Conservation (phyloP, 1,284 basidiomycete species). For the Ustilago bromivora region DNA sequence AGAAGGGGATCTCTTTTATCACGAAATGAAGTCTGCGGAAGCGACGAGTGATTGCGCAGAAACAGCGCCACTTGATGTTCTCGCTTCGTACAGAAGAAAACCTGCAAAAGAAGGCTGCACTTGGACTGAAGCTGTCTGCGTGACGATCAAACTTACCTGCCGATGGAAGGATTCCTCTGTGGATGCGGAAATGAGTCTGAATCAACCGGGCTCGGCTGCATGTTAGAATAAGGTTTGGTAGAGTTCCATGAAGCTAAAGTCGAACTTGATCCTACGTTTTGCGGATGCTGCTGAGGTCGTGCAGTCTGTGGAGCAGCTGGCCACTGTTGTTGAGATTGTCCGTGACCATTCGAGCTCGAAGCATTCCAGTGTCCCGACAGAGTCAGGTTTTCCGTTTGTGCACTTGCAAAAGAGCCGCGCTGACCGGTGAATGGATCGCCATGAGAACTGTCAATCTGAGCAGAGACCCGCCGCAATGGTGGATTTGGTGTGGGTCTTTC, state of each 20-base stretch:
- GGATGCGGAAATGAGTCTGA: constrained; percentile 2
- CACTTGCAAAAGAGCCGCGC: neutral
- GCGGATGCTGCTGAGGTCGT: neutral
- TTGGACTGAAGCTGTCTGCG: no score
- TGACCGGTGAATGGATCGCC: neutral
- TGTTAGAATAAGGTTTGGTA: constrained; percentile 23
- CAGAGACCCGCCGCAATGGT: constrained; percentile 17
- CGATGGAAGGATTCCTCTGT: constrained; percentile 9
- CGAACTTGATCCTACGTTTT: constrained; percentile 1
- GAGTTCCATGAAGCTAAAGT: constrained; percentile 28
- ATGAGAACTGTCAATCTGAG: constrained; percentile 8
- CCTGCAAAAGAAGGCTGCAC: neutral
- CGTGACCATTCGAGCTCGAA: constrained; percentile 3
- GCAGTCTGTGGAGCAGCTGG: constrained; percentile 2
- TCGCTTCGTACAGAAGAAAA: neutral
- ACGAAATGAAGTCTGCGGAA: constrained; percentile 6
- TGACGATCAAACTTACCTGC: constrained; percentile 20
- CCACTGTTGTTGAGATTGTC: constrained; percentile 16
- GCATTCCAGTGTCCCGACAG: neutral
- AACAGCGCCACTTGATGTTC: neutral
- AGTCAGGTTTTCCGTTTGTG: neutral
- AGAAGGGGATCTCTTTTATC: neutral
- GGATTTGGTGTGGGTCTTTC: constrained; percentile 33
- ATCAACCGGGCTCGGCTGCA: constrained; percentile 15
- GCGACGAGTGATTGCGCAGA: neutral